These are phyloP conservation scores for Leptographium flavum DNA, from an alignment of 2,329 filamentous ascomycete genomes.

Conservation along the genomic window DNA sequence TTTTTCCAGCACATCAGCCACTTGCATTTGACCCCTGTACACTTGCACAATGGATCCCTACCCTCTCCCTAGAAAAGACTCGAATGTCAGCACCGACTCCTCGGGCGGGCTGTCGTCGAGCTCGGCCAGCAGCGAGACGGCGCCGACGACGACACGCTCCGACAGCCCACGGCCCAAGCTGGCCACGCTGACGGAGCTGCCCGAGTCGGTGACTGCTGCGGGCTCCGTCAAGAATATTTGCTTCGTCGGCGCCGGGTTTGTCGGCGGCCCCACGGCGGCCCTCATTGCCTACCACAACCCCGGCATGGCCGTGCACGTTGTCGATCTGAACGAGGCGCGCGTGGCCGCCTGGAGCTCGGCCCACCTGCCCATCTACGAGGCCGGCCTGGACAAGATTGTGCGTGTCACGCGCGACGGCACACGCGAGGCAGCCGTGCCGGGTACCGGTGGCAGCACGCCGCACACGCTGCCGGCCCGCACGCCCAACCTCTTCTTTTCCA, in stretches of 20 bases:
- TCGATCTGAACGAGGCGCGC: constrained; percentile 1
- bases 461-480: not conserved
- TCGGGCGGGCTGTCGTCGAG: no score
- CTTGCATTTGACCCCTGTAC: not conserved
- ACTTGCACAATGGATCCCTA: not conserved
- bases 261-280: constrained; percentile 2
- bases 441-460: not conserved
- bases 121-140: not conserved
- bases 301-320: not conserved
- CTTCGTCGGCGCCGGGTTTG: constrained; percentile 4
- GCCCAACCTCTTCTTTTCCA: constrained; percentile 3
- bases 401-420: constrained; percentile 2
- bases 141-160: not conserved
- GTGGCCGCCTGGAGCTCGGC: constrained; percentile 4
- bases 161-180: not conserved
- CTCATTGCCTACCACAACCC: constrained; percentile 4
- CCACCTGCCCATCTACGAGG: constrained; percentile 1
- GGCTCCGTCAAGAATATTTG: not conserved
- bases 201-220: not conserved
- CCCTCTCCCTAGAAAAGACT: not conserved
- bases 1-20: no score
- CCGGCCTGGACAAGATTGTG: not conserved
- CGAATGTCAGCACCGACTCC: not conserved
- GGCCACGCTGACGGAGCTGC: not conserved
- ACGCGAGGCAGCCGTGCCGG: not conserved